A percentile compares a stretch with the other conserved stretches of the same genome.
These are phyloP conservation scores for Acanthamoeba polyphaga DNA, from an alignment of 208 protist species.

Conservation along the genomic window DNA sequence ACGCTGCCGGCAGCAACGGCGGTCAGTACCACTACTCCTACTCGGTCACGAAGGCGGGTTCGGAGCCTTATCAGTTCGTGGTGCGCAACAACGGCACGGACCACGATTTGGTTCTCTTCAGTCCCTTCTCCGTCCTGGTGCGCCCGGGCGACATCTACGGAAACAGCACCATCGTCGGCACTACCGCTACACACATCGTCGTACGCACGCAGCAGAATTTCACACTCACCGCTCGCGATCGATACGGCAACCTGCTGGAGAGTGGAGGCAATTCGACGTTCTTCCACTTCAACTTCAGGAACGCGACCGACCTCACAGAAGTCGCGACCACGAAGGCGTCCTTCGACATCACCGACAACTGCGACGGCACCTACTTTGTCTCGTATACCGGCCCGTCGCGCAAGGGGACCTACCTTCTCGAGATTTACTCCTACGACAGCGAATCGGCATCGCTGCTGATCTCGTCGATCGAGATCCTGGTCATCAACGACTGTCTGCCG, in stretches of 20 bases:
- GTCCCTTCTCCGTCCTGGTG: conserved; percentile 32
- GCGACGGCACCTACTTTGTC: conserved; percentile 62
- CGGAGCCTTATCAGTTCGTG: neutral
- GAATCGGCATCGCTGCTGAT: neutral
- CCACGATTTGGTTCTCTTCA: conserved; percentile 30
- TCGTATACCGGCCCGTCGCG: neutral
- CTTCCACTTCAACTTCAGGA: neutral
- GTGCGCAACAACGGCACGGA: conserved; percentile 7
- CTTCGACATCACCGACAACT: conserved; percentile 57
- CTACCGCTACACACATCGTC: neutral
- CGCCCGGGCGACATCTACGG: conserved; percentile 7
- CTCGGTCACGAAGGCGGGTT: neutral
- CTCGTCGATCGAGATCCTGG: neutral
- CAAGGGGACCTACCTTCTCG: conserved; percentile 6
- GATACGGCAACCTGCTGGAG: conserved; percentile 18
- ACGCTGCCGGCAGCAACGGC: neutral
- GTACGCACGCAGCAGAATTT: neutral
- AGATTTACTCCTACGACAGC: neutral
- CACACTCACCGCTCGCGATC: neutral
- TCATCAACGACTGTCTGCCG: conserved; percentile 47
- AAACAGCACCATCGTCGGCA: neutral
- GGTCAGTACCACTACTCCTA: conserved; percentile 13
- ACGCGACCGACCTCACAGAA: neutral
- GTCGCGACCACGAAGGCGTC: neutral
- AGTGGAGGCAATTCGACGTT: conserved; percentile 14